Percentiles rank a stretch among this genome's conserved stretches.
Evolutionary conservation across 129 eudicot genomes (phyloP).

Genomic region (Glebionis coronaria): DNA sequence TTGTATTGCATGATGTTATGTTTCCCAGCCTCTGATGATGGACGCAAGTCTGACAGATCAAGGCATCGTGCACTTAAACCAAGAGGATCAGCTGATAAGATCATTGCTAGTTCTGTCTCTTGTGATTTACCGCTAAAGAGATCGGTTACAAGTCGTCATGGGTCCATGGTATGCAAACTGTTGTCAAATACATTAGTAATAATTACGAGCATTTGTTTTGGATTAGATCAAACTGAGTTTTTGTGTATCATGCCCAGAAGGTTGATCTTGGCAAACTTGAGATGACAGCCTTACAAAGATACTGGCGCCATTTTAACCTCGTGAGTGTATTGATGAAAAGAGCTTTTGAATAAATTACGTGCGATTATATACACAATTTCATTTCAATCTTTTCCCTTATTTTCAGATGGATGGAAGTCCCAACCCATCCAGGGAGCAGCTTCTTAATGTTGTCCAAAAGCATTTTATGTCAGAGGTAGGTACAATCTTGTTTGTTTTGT

Average conservation of each 20-base stretch:
- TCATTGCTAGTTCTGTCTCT: conserved; percentile 48
- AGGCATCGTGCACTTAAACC: conserved; percentile 49
- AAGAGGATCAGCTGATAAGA: conserved; percentile 24
- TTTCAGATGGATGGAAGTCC: conserved; percentile 52
- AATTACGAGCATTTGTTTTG: neutral
- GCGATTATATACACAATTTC: neutral
- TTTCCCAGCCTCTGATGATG: conserved; percentile 44
- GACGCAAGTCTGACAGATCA: conserved; percentile 59
- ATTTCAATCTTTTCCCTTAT: neutral
- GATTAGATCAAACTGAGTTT: conserved; percentile 30
- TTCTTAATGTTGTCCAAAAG: conserved; percentile 59
- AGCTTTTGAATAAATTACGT: too few relatives aligned
- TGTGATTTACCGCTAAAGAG: conserved; percentile 53
- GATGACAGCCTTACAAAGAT: conserved; percentile 61
- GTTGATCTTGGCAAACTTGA: conserved; percentile 75
- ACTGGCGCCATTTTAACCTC: conserved; percentile 62
- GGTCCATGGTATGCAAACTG: conserved; percentile 41
- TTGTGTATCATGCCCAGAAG: conserved; percentile 2
- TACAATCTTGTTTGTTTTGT: neutral
- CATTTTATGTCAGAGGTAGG: conserved; percentile 77
- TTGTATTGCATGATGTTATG: conserved; percentile 14
- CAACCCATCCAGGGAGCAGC: conserved; percentile 63
- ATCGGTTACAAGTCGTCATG: conserved; percentile 37
- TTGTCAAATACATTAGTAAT: too few relatives aligned
- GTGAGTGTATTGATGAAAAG: conserved; percentile 36